Percentiles rank a stretch among this genome's conserved stretches.
phyloP scores from a whole-genome alignment of 2,329 filamentous ascomycete species.

The Ophiostoma sp. region DNA sequence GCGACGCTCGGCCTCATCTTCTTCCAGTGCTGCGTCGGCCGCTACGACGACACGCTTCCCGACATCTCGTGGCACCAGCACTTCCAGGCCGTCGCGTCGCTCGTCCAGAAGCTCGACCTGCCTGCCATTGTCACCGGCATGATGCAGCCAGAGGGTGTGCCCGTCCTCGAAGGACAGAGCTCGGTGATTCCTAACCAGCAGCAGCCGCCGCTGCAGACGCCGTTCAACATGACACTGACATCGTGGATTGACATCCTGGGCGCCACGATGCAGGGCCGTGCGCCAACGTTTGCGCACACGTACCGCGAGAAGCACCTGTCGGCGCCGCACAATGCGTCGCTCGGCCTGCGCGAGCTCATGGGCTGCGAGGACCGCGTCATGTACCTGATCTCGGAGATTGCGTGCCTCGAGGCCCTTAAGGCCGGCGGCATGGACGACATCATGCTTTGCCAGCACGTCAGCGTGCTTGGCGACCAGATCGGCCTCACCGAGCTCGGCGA shows the following conservation, averaged over 20 bases:
- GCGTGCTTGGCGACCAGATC: conserved; percentile 80
- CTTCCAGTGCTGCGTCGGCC: conserved; percentile 87
- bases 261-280: conserved; percentile 80
- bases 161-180: not conserved
- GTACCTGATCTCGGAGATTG: conserved; percentile 96
- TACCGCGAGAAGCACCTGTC: conserved; percentile 92
- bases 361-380: conserved; percentile 95
- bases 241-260: conserved; percentile 97
- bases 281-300: conserved; percentile 86
- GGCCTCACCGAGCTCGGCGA: conserved; percentile 68
- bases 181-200: not conserved
- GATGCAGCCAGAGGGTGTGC: not conserved
- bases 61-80: conserved; percentile 97
- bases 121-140: conserved; percentile 55
- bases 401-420: conserved; percentile 88
- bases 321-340: conserved; percentile 49
- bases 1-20: conserved; percentile 93
- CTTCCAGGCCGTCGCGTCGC: conserved; percentile 81
- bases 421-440: conserved; percentile 76
- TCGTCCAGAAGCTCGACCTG: conserved; percentile 80
- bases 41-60: conserved; percentile 74
- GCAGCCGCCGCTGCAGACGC: conserved; percentile 32
- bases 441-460: conserved; percentile 81
- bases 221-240: conserved; percentile 91
- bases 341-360: conserved; percentile 87